phyloP scores from a whole-genome alignment of 345 rosid genomes.

The Corchorus olitorius region DNA sequence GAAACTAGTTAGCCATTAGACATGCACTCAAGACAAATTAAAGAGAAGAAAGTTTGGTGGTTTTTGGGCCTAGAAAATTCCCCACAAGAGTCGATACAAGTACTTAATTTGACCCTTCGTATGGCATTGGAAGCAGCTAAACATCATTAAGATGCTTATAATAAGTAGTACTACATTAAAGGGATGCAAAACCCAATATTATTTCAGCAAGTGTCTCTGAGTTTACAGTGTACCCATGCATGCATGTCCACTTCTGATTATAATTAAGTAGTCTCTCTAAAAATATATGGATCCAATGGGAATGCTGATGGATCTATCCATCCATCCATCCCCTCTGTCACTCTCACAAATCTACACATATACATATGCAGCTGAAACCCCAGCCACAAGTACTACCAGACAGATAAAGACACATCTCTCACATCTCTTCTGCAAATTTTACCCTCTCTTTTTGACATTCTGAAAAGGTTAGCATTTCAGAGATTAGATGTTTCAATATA shows the following conservation, averaged over 20 bases:
- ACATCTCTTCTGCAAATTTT: slow-evolving; percentile 1
- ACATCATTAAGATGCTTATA: not conserved
- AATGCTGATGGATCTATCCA: not conserved
- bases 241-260: slow-evolving; percentile 7
- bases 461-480: slow-evolving; percentile 18
- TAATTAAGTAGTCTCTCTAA: too few species aligned
- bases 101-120: not conserved
- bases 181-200: not conserved
- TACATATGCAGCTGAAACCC: too few species aligned
- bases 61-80: not conserved
- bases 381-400: not conserved
- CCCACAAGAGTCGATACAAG: not conserved
- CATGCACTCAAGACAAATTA: too few species aligned
- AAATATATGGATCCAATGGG: not conserved
- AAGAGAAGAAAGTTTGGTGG: too few species aligned
- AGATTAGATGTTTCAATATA: slow-evolving; percentile 17
- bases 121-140: not conserved
- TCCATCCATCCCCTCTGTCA: not conserved
- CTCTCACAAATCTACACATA: not conserved
- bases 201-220: not conserved
- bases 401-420: not conserved
- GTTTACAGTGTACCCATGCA: not conserved
- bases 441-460: slow-evolving; percentile 14
- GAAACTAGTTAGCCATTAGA: too few species aligned
- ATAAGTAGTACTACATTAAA: not conserved